Evolutionary conservation across 1,139 yeast genomes (phyloP).

Genomic region (Hemisphaericaspora subhashii): DNA sequence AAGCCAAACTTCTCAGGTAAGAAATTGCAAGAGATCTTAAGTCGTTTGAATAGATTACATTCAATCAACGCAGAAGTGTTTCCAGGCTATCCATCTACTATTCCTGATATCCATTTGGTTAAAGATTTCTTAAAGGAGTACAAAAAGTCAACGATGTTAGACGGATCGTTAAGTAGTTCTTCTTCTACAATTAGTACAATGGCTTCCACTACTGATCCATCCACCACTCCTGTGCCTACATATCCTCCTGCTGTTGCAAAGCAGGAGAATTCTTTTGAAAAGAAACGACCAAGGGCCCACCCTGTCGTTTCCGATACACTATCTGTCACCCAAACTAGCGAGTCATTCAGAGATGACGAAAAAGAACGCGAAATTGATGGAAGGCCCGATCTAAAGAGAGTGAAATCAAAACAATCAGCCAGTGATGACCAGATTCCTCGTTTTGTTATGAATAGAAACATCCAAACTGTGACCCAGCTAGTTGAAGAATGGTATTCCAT

Average conservation of each 20-base stretch:
- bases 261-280: too few relatives aligned
- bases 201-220: not conserved
- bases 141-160: not conserved
- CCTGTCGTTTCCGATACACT: too few relatives aligned
- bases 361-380: conserved; percentile 15
- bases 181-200: not conserved
- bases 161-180: not conserved
- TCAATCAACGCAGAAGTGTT: conserved; percentile 11
- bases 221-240: not conserved
- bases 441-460: conserved; percentile 14
- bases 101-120: conserved; percentile 11
- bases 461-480: conserved; percentile 15
- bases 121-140: conserved; percentile 12
- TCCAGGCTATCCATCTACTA: conserved; percentile 6
- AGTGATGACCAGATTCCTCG: conserved; percentile 9
- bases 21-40: conserved; percentile 26
- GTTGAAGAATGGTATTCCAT: conserved; percentile 17
- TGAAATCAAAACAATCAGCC: not conserved
- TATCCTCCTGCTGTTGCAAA: too few relatives aligned
- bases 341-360: conserved; percentile 12
- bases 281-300: too few relatives aligned
- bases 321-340: too few relatives aligned
- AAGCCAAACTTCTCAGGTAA: conserved; percentile 12
- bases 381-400: not conserved
- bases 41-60: conserved; percentile 34